phyloP scores from a whole-genome alignment of 305 asterid species.

The Ruellia speciosa region DNA sequence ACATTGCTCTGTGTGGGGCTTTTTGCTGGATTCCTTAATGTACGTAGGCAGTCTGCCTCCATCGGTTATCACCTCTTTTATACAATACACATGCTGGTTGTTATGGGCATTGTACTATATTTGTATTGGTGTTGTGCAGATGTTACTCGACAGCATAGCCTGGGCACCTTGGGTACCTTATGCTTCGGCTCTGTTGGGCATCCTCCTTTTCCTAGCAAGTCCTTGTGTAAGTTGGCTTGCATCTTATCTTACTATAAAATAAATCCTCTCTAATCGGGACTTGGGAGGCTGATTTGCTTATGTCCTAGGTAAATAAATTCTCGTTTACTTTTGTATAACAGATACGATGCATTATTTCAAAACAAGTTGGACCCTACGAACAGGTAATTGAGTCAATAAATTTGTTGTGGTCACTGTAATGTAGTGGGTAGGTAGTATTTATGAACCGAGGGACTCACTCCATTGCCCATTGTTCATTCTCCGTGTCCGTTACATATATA shows the following conservation, averaged over 20 bases:
- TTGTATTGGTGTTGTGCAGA: conserved; percentile 30
- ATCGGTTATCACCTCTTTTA: not conserved
- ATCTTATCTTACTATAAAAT: too few species aligned
- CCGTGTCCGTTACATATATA: not conserved
- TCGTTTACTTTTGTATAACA: conserved; percentile 6
- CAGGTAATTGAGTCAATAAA: conserved; percentile 26
- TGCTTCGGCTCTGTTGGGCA: conserved; percentile 33
- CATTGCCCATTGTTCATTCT: too few species aligned
- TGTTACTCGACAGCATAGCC: conserved; percentile 54
- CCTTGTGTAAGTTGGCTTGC: conserved; percentile 35
- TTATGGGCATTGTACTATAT: too few species aligned
- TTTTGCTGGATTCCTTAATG: conserved; percentile 46
- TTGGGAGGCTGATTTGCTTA: too few species aligned
- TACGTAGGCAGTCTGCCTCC: conserved; percentile 7
- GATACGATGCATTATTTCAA: conserved; percentile 56
- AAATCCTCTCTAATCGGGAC: not conserved
- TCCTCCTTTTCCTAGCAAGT: conserved; percentile 35
- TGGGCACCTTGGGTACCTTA: conserved; percentile 65
- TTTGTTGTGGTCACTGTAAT: too few species aligned
- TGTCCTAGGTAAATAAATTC: too few species aligned
- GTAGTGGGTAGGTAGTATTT: too few species aligned
- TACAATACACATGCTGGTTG: not conserved
- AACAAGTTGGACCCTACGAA: conserved; percentile 45
- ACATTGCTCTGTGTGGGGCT: conserved; percentile 50
- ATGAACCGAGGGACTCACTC: too few species aligned